Evolutionary conservation across 1,284 basidiomycete species (phyloP).

Genomic region (Lignosus rhinocerotis): DNA sequence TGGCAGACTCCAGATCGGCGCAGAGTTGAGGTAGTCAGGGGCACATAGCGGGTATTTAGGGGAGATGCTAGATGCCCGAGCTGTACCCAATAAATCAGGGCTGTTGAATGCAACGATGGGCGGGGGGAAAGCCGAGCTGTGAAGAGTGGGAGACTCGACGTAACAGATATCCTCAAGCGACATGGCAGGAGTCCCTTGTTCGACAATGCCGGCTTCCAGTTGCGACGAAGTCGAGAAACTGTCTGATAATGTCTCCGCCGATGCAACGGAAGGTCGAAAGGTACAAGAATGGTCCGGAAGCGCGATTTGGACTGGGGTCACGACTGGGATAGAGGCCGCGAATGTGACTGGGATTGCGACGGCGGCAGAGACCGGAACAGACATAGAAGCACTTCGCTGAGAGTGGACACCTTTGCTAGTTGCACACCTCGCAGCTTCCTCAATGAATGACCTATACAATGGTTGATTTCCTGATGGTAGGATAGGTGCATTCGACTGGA

Average conservation of each 20-base stretch:
- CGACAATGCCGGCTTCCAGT: not conserved
- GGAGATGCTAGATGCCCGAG: not conserved
- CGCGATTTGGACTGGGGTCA: too few species aligned
- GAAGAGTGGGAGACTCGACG: slow-evolving; percentile 4
- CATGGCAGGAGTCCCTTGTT: not conserved
- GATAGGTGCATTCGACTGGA: slow-evolving; percentile 38
- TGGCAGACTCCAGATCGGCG: slow-evolving; percentile 5
- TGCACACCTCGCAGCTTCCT: not conserved
- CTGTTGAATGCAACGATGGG: not conserved
- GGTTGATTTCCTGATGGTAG: not conserved
- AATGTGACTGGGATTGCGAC: not conserved
- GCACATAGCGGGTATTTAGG: too few species aligned
- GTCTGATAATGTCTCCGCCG: not conserved
- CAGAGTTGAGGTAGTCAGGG: not conserved
- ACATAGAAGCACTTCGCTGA: not conserved
- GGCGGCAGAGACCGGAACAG: not conserved
- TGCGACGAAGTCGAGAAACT: not conserved
- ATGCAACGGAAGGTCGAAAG: not conserved
- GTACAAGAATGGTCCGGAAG: too few species aligned
- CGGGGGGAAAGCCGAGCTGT: not conserved
- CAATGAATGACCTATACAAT: not conserved
- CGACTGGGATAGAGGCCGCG: too few species aligned
- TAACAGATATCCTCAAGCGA: slow-evolving; percentile 18
- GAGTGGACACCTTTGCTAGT: not conserved
- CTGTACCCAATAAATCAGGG: not conserved